phyloP scores from a whole-genome alignment of 257 asterid genomes.

The Primulina eburnea region DNA sequence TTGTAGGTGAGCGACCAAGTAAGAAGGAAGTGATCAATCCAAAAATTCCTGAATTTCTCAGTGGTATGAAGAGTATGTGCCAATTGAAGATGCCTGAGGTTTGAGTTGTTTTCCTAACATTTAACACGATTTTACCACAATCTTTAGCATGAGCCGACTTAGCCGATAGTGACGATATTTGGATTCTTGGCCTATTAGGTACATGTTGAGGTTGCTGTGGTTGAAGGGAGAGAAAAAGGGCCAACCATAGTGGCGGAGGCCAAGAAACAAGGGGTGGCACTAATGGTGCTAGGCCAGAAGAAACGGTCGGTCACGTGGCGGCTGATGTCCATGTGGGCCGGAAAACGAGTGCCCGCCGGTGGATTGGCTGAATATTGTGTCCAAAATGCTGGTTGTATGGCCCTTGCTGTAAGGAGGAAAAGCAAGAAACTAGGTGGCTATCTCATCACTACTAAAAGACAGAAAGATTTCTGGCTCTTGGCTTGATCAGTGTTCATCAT shows the following conservation, averaged over 20 bases:
- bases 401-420: constrained; percentile 77
- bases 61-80: constrained; percentile 55
- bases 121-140: background rate
- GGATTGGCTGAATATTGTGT: constrained; percentile 79
- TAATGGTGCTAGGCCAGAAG: constrained; percentile 73
- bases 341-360: constrained; percentile 31
- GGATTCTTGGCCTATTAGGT: constrained; percentile 35
- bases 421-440: constrained; percentile 86
- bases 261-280: constrained; percentile 39
- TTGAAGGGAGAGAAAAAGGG: constrained; percentile 78
- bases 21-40: constrained; percentile 30
- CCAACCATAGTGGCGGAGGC: constrained; percentile 61
- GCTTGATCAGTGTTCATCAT: constrained; percentile 42
- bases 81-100: constrained; percentile 78
- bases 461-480: constrained; percentile 83
- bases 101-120: background rate
- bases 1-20: constrained; percentile 36
- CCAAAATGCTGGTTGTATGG: constrained; percentile 82
- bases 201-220: constrained; percentile 44
- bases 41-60: constrained; percentile 50
- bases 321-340: constrained; percentile 71
- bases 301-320: constrained; percentile 69
- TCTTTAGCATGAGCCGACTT: no score
- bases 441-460: constrained; percentile 75
- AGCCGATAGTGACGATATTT: background rate